Base-by-base conservation (phyloP, 495 filamentous ascomycete species). In the Sabuloglossum arenarium region DNA sequence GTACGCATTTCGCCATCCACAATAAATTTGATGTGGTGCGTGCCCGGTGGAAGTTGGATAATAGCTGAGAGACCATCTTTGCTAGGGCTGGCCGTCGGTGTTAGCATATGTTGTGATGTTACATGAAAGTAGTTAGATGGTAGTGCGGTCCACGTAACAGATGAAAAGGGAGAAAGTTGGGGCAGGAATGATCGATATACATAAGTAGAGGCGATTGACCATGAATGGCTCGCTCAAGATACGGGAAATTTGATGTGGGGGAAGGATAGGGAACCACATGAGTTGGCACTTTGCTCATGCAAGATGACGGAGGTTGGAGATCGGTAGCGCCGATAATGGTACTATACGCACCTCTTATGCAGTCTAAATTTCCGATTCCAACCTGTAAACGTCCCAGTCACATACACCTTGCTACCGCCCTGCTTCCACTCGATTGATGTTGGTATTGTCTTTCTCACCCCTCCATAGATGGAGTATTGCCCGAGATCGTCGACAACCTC, bases 1-100 rank as follows among this genome's bases (percentile, higher is more conserved):
- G 85, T 85, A 58, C 80, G 75, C 88, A 97, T 95, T 59, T 88
- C 81, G 34, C 84, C 85, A 67, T 96, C 88, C 27, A 97, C 86
- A 61, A 98, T 78, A 71, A 97, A 98, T 62, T 91, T 88, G 60
- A 98, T 73, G 69, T 98, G 91, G 68, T 98, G 91, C 0, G 91
- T 97, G 39, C 91, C 91, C 1, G 91, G 87, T 14, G 82, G 81
- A 55, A 98, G 79, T 61, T 81, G 81, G 59, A 96, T 74, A 12
- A 79, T 80, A 23, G 86, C 79, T 27, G 81, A 81, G 67, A 85
- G 81, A 30, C 79, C 71, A 53, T 77, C 75, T 72, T 63, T 75
- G 71, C 58, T 75, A 73, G 60, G 21, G 43, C 57, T 66, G 56
- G 61, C 60, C n/a, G 50, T 56, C 31, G 19, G 29, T 30, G 42